These are phyloP conservation scores for Linnemannia zychae DNA, from an alignment of 192 early-diverging fungal genomes.

Conservation along the genomic window DNA sequence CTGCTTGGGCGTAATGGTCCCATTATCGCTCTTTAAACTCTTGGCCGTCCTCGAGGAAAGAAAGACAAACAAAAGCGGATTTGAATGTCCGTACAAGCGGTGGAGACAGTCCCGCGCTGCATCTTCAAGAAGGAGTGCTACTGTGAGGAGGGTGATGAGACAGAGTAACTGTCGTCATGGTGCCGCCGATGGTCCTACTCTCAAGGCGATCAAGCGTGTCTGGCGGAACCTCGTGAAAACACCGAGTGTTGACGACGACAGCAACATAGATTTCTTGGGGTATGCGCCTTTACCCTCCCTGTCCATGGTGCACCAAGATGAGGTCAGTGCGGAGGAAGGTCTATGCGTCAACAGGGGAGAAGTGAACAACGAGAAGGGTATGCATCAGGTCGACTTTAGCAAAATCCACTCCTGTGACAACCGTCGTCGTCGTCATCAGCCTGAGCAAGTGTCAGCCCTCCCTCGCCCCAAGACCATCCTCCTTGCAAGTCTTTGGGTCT, in stretches of 20 bases:
- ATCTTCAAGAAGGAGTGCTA: not conserved
- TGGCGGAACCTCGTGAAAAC: not conserved
- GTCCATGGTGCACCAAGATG: not conserved
- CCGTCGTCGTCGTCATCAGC: too few species aligned
- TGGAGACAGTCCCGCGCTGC: slow-evolving; percentile 13
- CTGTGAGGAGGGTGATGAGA: not conserved
- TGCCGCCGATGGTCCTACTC: not conserved
- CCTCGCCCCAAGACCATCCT: slow-evolving; percentile 39
- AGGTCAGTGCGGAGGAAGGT: slow-evolving; percentile 8
- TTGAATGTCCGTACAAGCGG: slow-evolving; percentile 17
- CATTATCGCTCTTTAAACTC: slow-evolving; percentile 19
- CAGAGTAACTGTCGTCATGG: not conserved
- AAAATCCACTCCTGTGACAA: not conserved
- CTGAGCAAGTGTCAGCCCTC: not conserved
- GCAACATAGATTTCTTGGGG: not conserved
- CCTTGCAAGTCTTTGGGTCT: slow-evolving; percentile 30
- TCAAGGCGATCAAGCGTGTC: slow-evolving; percentile 12
- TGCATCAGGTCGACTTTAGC: not conserved
- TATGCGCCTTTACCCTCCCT: slow-evolving; percentile 30
- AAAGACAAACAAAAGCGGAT: too few species aligned
- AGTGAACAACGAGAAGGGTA: not conserved
- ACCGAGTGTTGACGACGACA: not conserved
- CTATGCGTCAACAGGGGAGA: not conserved
- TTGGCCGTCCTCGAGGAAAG: slow-evolving; percentile 22
- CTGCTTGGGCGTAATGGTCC: slow-evolving; percentile 35